A percentile compares a stretch with the other conserved stretches of the same genome.
These are phyloP conservation scores for Phytophthora hybrid DNA, from an alignment of 352 stramenopile genomes.

Conservation along the genomic window DNA sequence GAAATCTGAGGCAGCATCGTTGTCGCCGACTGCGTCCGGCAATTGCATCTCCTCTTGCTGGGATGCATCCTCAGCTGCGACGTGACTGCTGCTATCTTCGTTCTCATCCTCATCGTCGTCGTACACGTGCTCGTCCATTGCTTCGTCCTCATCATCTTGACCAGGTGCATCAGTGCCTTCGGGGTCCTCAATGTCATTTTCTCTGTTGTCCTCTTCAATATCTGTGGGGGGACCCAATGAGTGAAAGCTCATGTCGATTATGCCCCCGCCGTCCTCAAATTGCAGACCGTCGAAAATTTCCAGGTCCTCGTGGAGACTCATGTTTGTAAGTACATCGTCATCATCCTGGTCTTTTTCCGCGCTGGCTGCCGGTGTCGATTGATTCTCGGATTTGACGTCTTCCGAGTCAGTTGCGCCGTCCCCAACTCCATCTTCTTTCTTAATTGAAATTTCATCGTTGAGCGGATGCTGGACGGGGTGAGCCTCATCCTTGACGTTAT, in stretches of 20 bases:
- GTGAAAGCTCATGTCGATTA: slow-evolving; percentile 78
- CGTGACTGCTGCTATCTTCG: slow-evolving; percentile 32
- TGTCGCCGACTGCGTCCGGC: not conserved
- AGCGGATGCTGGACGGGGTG: not conserved
- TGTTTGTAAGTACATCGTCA: slow-evolving; percentile 71
- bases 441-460: slow-evolving; percentile 25
- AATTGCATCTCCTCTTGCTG: slow-evolving; percentile 21
- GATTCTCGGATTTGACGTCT: slow-evolving; percentile 44
- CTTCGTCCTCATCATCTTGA: slow-evolving; percentile 52
- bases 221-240: slow-evolving; percentile 28
- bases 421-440: slow-evolving; percentile 34
- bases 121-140: slow-evolving; percentile 59
- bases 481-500: slow-evolving; percentile 22
- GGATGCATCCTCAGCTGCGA: slow-evolving; percentile 14
- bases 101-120: slow-evolving; percentile 77
- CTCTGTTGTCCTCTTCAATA: slow-evolving; percentile 36
- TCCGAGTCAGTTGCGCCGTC: slow-evolving; percentile 46
- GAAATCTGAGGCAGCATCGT: slow-evolving; percentile 29
- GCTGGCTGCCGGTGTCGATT: slow-evolving; percentile 5
- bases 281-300: slow-evolving; percentile 89
- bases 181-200: slow-evolving; percentile 41
- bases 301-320: slow-evolving; percentile 82
- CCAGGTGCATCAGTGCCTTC: slow-evolving; percentile 50
- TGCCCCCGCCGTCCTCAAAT: slow-evolving; percentile 83
- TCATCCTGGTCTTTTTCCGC: slow-evolving; percentile 46